phyloP scores from a whole-genome alignment of 495 filamentous ascomycete species.

The Daldinia vernicosa region DNA sequence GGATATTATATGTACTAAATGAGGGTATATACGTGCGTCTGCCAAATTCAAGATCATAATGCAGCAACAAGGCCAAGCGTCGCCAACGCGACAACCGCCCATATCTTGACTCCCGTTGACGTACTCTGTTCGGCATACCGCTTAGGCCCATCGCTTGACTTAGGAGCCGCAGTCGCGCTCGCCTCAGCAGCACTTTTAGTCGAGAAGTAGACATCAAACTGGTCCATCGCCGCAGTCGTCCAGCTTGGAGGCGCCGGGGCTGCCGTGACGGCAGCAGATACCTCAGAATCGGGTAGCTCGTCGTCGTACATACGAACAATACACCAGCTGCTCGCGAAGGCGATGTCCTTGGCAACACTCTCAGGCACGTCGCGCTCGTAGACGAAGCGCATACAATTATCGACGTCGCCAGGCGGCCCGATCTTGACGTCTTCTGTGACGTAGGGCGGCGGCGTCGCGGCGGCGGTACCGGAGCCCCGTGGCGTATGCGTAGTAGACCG shows the following conservation, averaged over 20 bases:
- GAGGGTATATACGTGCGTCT: background rate
- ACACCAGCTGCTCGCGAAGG: constrained; percentile 24
- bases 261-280: constrained; percentile 25
- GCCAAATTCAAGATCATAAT: constrained; percentile 1
- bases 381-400: constrained; percentile 37
- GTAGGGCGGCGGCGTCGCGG: constrained; percentile 16
- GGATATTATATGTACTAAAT: too few relatives aligned
- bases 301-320: constrained; percentile 34
- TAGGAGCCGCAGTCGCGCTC: constrained; percentile 18
- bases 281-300: constrained; percentile 17
- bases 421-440: constrained; percentile 11
- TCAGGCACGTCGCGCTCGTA: constrained; percentile 38
- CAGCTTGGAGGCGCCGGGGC: constrained; percentile 33
- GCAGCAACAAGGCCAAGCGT: constrained; percentile 18
- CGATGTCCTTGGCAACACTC: constrained; percentile 18
- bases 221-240: constrained; percentile 29
- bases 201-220: constrained; percentile 4
- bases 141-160: constrained; percentile 7
- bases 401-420: constrained; percentile 15
- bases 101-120: constrained; percentile 11
- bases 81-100: constrained; percentile 17
- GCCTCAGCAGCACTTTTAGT: constrained; percentile 2
- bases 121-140: background rate
- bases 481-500: constrained; percentile 20
- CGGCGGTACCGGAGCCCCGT: constrained; percentile 27